phyloP scores from a whole-genome alignment of 1,139 yeast genomes.

The Debaryomyces coudertii region DNA sequence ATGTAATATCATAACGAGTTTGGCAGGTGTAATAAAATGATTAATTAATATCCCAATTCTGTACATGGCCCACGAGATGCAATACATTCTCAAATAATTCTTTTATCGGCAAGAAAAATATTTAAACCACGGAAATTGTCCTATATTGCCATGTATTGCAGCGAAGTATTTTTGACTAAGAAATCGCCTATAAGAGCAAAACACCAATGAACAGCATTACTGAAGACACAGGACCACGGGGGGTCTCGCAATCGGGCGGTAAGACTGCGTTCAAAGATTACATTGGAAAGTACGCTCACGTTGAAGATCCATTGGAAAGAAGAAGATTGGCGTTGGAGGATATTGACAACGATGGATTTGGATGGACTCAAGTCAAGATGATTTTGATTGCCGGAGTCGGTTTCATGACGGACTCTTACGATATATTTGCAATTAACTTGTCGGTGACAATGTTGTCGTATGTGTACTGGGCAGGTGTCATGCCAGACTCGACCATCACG shows the following conservation, averaged over 20 bases:
- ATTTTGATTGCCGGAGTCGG: slow-evolving; percentile 93
- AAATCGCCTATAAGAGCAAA: background rate
- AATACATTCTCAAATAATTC: background rate
- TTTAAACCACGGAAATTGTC: background rate
- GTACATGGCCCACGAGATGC: slow-evolving; percentile 5
- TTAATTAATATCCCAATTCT: slow-evolving; percentile 2
- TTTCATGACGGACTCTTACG: slow-evolving; percentile 89
- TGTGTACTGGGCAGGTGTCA: slow-evolving; percentile 70
- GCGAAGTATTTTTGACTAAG: background rate
- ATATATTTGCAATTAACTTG: slow-evolving; percentile 85
- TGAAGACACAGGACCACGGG: slow-evolving; percentile 18
- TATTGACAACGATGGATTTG: slow-evolving; percentile 81
- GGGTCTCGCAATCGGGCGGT: slow-evolving; percentile 57
- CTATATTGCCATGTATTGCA: background rate
- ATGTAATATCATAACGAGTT: background rate
- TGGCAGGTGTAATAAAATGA: background rate
- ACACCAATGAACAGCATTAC: slow-evolving; percentile 29
- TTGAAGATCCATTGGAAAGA: slow-evolving; percentile 86
- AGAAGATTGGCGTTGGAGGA: slow-evolving; percentile 87
- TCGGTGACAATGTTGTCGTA: slow-evolving; percentile 75
- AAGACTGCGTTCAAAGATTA: slow-evolving; percentile 89
- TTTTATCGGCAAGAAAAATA: slow-evolving; percentile 1
- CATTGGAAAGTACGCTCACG: slow-evolving; percentile 79
- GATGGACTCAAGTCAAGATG: slow-evolving; percentile 89
- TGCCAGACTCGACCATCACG: slow-evolving; percentile 71